Base-by-base conservation (phyloP, 305 asterid species). In the Petunia hybrid region DNA sequence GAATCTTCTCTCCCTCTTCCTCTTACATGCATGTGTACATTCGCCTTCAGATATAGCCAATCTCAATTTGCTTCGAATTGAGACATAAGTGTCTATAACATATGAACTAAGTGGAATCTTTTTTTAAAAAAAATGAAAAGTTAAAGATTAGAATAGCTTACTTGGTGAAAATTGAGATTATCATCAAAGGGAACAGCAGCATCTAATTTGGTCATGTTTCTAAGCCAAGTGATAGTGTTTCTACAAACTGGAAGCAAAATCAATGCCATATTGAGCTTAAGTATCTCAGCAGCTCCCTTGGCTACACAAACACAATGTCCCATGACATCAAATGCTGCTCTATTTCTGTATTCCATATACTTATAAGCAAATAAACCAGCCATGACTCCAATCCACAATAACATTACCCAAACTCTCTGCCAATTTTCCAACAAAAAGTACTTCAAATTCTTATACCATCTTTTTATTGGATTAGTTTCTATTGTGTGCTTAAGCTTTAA, bases 211-310 rank as follows among this genome's bases (percentile, higher is more conserved):
- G 99, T 95, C 91, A 91, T 95, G 94, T 92, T 92, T 66, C 98
- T 77, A 14, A 95, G 98, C 98, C 98, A 95, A 1, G 97, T 93
- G 81, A 95, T 93, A 41, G 97, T 92, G 88, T 95, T 95, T 43
- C 99, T 84, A 78, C 97, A 95, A 12, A 95, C 97, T 0, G 98
- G 98, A 0, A 95, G 89, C 65, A 95, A 74, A 42, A 95, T 91
- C 62, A 95, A 42, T 0, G 98, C 97, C 99, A 95, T 95, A 90
- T 95, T 95, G 12, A 95, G 90, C 92, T 93, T 95, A 10, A 91
- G 91, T 4, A 94, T 90, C 89, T 95, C 99, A 12, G 99, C 99
- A 0, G 94, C 99, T 0, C 99, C 99, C 83, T 95, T 95, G 8
- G 99, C 99, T 65, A 92, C 3, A 86, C 94, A 92, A 80, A 95